These are phyloP conservation scores for Avena atlantica DNA, from an alignment of 176 grass and related monocot genomes.

Conservation along the genomic window DNA sequence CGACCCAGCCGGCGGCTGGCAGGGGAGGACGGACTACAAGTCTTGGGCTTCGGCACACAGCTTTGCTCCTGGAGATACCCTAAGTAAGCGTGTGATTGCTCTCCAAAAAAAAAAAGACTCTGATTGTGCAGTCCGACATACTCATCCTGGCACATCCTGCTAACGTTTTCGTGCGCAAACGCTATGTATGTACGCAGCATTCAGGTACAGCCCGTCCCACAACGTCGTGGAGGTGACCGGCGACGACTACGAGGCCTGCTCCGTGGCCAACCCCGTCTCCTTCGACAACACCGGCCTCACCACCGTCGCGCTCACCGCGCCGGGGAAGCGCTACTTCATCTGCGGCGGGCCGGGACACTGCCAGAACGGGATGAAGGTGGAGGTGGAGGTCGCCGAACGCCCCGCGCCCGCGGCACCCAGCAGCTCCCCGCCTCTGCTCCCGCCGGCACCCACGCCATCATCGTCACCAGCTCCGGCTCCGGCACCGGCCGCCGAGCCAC, in stretches of 20 bases:
- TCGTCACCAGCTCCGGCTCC: constrained; percentile 10
- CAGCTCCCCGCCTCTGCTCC: constrained; percentile 27
- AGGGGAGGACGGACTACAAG: constrained; percentile 59
- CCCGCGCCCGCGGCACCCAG: constrained; percentile 43
- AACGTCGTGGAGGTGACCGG: constrained; percentile 65
- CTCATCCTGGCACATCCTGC: no score
- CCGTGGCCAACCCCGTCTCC: constrained; percentile 46
- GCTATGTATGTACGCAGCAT: constrained; percentile 25
- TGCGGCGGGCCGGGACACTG: constrained; percentile 71
- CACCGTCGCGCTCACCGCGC: constrained; percentile 52
- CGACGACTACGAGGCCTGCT: constrained; percentile 58
- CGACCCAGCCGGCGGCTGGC: constrained; percentile 65
- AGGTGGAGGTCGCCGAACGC: constrained; percentile 53
- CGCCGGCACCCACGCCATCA: neutral
- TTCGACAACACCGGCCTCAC: constrained; percentile 63
- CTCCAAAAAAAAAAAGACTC: no score
- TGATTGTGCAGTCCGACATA: no score
- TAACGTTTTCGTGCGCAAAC: neutral
- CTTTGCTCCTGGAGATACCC: constrained; percentile 62
- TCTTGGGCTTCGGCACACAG: constrained; percentile 51
- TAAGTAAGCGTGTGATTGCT: constrained; percentile 48
- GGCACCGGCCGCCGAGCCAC: neutral
- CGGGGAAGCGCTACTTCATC: constrained; percentile 82
- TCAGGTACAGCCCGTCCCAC: constrained; percentile 64
- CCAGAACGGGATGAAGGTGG: constrained; percentile 76